These are phyloP conservation scores for Sphagnum fallax DNA, from an alignment of 228 moss, liverwort and hornwort genomes.

Conservation along the genomic window DNA sequence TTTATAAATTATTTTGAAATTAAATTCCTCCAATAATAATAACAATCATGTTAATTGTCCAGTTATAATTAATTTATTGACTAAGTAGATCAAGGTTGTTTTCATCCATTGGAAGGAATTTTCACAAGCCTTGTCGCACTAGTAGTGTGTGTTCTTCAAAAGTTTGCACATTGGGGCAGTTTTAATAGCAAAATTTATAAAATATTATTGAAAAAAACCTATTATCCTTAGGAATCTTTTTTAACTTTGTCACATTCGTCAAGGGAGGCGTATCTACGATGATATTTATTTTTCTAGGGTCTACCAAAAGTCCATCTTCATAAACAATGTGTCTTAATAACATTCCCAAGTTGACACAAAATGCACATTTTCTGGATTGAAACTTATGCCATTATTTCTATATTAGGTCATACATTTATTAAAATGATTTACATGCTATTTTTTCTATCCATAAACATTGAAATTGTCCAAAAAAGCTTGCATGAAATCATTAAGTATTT, in stretches of 20 bases:
- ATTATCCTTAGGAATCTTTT: not conserved
- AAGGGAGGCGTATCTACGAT: not conserved
- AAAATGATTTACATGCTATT: not conserved
- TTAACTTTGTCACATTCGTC: too few relatives aligned
- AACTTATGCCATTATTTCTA: not conserved
- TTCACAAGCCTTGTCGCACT: too few relatives aligned
- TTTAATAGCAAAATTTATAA: not conserved
- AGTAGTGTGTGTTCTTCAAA: too few relatives aligned
- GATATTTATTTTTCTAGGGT: not conserved
- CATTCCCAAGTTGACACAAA: not conserved
- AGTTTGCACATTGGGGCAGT: too few relatives aligned
- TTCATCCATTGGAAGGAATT: too few relatives aligned
- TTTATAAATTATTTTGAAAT: too few relatives aligned
- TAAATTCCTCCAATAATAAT: too few relatives aligned
- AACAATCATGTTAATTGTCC: too few relatives aligned
- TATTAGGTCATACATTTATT: too few relatives aligned
- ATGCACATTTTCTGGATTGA: not conserved
- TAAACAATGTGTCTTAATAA: not conserved
- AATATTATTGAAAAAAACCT: not conserved
- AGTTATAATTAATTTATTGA: too few relatives aligned
- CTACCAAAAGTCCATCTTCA: not conserved
- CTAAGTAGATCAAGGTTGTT: too few relatives aligned
- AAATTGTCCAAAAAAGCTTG: not conserved
- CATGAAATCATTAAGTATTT: not conserved
- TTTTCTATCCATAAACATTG: not conserved